Conservation (phyloP, 345 rosid species). For the Boechera stricta region DNA sequence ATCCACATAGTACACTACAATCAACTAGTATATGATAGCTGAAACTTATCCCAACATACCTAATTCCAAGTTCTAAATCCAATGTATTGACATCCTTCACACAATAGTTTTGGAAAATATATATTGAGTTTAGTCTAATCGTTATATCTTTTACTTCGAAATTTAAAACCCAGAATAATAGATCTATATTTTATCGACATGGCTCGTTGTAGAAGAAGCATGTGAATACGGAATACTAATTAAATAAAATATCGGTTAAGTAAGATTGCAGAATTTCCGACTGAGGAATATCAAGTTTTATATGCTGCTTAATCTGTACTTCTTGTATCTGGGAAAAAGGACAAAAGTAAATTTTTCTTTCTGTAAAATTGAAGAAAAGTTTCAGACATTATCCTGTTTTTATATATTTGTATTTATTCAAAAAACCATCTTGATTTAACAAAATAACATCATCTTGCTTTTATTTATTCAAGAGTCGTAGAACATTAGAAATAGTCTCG, state of each 20-base stretch:
- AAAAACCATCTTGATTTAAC: background rate
- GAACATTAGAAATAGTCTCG: background rate
- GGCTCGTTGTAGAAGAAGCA: conserved; percentile 28
- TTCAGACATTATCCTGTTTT: conserved; percentile 20
- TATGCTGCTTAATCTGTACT: conserved; percentile 25
- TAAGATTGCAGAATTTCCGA: conserved; percentile 29
- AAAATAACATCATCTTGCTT: background rate
- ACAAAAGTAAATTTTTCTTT: background rate
- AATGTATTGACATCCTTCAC: background rate
- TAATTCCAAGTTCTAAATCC: background rate
- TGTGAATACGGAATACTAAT: conserved; percentile 15
- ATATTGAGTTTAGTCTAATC: background rate
- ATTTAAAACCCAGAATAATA: conserved; percentile 4
- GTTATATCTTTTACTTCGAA: background rate
- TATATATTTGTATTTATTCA: background rate
- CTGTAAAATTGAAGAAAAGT: background rate
- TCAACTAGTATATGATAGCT: background rate
- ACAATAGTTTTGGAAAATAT: background rate
- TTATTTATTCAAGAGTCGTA: too few relatives aligned
- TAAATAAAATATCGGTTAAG: conserved; percentile 18
- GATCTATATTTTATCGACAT: background rate
- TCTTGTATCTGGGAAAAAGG: conserved; percentile 20
- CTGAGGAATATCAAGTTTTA: background rate
- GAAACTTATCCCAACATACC: background rate
- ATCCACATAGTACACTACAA: too few relatives aligned